Base-by-base conservation (phyloP, 2,329 filamentous ascomycete genomes). In the Claviceps humidiphila region DNA sequence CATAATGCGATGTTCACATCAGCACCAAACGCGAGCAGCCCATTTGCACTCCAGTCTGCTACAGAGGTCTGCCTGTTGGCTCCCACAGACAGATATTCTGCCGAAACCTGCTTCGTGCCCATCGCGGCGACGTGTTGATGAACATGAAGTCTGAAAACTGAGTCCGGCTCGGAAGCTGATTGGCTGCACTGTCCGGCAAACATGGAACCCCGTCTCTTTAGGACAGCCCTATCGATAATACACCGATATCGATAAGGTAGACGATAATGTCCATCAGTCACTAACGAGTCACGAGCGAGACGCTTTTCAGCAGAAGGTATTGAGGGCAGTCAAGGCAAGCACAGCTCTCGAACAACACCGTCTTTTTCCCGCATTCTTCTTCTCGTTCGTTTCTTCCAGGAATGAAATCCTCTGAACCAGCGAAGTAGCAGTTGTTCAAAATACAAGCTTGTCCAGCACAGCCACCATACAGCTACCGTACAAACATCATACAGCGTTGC, bases 1-100 rank as follows among this genome's bases (percentile, higher is more conserved):
- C 93, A 98, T 42, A 97, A 65, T 44, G 89, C 91, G 60, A 98
- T 78, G 69, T 93, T 93, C 59, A 84, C 82, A 68, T 94, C 88
- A 8, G 90, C 85, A 37, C 93, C 93, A 71, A 88, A 98, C 34
- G 89, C 93, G 51, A 98, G 74, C 45, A 89, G 65, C 9, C 85
- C 87, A 57, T 76, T 71, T 20, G 70, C 64, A 63, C 86, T 82
- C 93, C 93, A 98, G 70, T 97, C 91, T 30, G 91, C 90, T 30
- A 89, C 87, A 16, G 85, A 83, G 17, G 91, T 86, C 62, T 97
- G 88, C 60, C 91, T 79, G 68, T 97, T 98, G 47, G 89, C 91
- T 55, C 93, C 93, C 56, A 84, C 82, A 47, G 88, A 84, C 58
- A 93, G 66, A 58, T 82, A 81, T 56, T 74, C 69, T 57, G 71